These are phyloP conservation scores for Euphorbia lathyris DNA, from an alignment of 345 rosid species.

Conservation along the genomic window DNA sequence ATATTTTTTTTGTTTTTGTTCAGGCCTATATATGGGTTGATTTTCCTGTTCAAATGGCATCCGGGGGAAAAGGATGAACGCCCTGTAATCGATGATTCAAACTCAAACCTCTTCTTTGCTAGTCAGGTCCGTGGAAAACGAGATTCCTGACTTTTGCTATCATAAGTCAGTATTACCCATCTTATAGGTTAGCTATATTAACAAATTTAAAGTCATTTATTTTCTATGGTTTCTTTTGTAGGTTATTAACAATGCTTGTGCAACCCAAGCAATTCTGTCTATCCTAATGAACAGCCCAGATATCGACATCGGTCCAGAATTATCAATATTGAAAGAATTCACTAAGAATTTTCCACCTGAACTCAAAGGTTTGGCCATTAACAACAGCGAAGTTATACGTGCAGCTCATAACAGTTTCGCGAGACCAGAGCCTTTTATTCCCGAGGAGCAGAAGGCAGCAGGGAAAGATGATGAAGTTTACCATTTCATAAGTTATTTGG, in stretches of 20 bases:
- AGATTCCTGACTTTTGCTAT: neutral
- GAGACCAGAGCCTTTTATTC: slow-evolving; percentile 95
- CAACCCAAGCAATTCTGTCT: slow-evolving; percentile 94
- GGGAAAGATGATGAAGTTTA: slow-evolving; percentile 94
- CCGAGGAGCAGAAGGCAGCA: slow-evolving; percentile 83
- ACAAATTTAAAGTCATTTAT: neutral
- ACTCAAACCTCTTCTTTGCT: slow-evolving; percentile 78
- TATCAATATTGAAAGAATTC: slow-evolving; percentile 77
- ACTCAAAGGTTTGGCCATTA: slow-evolving; percentile 91
- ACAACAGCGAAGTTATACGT: slow-evolving; percentile 90
- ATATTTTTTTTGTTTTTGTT: slow-evolving; percentile 10
- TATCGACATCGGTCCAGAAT: slow-evolving; percentile 84
- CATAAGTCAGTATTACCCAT: neutral
- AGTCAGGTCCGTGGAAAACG: slow-evolving; percentile 62
- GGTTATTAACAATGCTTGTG: slow-evolving; percentile 99
- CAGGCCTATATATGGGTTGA: slow-evolving; percentile 92
- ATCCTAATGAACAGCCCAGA: slow-evolving; percentile 86
- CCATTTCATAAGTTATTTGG: slow-evolving; percentile 94
- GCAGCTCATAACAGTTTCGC: slow-evolving; percentile 94
- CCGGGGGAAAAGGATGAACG: slow-evolving; percentile 91
- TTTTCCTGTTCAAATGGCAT: slow-evolving; percentile 97
- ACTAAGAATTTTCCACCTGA: slow-evolving; percentile 90
- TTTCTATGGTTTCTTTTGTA: slow-evolving; percentile 13
- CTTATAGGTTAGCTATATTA: no score
- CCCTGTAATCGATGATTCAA: slow-evolving; percentile 74